Evolutionary conservation across 2,329 filamentous ascomycete genomes (phyloP), one percentile per base, ranked within the genome.

Genomic region (Beauveria scarabaeidicola): DNA sequence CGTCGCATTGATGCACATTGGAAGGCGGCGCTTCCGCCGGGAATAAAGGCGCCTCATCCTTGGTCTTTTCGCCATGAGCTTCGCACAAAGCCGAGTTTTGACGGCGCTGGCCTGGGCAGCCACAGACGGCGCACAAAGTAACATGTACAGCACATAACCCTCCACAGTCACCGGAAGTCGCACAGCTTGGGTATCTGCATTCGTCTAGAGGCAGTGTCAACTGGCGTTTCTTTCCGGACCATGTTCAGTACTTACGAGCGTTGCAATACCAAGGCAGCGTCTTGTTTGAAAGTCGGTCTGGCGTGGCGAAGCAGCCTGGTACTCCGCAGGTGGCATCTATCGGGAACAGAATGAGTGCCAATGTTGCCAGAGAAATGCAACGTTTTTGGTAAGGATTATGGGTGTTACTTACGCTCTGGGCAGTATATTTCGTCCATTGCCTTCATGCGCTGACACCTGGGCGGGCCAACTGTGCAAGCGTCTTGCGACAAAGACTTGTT

Each of bases 221-320:
- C 21, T 10, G 9, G 9, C 17, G 2, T 38, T 41, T 5, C 5
- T n/a, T 27, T 52, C 5, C 13, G 32, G 11, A 36, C 32, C 5
- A 36, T 5, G 15, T 36, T 6, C 13, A 3, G 32, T 36, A 38
- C 57, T 36, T 17, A 59, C 57, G 57, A 17, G 48, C 21, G 19
- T 46, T 41, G 48, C 57, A 59, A n/a, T 38, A 47, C 57, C 48
- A 59, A 3, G 57, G 50, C 3, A 59, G 40, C 17, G 19, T 21
- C 50, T 53, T 47, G 5, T 13, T n/a, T 2, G 57, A 59, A 2
- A 59, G 57, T n/a, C 50, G 57, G 8, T 36, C 29, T 15, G 57
- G 48, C 21, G 13, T 40, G 36, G 21, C 56, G 15, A 25, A 15
- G 48, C 57, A 59, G 3, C 44, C 44, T 9, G 36, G 29, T 3